Base-by-base conservation (phyloP, 768 basidiomycete species). In the Cyclocybe aegerita region DNA sequence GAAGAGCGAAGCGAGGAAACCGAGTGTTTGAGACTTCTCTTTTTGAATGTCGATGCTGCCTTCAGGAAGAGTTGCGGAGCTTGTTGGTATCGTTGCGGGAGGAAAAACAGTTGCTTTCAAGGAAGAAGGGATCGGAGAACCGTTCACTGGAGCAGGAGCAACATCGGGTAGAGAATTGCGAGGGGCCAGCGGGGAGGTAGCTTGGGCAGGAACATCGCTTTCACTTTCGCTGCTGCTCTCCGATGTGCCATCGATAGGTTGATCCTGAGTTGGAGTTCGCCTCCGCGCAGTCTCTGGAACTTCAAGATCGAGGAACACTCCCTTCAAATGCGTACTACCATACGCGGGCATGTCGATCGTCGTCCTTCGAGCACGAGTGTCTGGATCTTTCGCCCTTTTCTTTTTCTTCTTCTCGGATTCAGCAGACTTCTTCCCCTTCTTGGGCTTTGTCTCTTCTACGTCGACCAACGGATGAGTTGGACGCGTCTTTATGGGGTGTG, bases 321-420 rank as follows among this genome's bases (percentile, higher is more conserved):
- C 90, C 50, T 80, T 87, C 58, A 91, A 58, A 64, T 90, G 83
- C 12, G 74, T 73, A 38, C 87, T 85, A 16, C 82, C 86, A 75
- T 82, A 92, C 43, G 77, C 76, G 11, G 80, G 78, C 56, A 89
- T 83, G 59, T 93, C 90, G 56, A 93, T 91, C 39, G 75, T 82
- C 50, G 74, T 73, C 50, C 79, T 69, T 52, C 86, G 72, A 1
- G 89, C 83, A 12, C 90, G 75, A 7, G 66, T 63, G 34, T 78
- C 80, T 0, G 82, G 80, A n/a, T 74, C 73, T 48, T 77, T 77
- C 39, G 64, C 50, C 49, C 73, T 72, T 49, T 70, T 77, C 58
- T 74, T 81, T 62, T 71, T 77, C 55, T 67, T 70, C 59, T 69
- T 69, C 16, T 58, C 63, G 11, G 50, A 46, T 33, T 58, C 31